Evolutionary conservation across 345 rosid genomes (phyloP), one percentile per base, ranked within the genome.

Genomic region (Citrus inodora): DNA sequence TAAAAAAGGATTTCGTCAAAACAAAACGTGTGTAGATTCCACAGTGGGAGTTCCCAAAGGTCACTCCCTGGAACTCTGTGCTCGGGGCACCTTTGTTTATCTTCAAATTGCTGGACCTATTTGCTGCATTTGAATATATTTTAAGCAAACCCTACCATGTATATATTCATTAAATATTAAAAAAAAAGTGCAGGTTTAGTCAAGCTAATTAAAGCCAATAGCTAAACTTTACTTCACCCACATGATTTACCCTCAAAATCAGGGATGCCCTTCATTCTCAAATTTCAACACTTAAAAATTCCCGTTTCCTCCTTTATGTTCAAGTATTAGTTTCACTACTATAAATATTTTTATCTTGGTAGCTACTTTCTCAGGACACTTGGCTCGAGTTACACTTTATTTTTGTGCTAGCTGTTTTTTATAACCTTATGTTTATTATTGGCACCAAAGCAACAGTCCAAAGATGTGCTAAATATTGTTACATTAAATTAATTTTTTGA

Each of bases 11-110:
- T 19, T 59, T 77, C 33, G 64, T 74, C 63, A 51, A 78, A 80
- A 55, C 78, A 70, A 75, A 80, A 85, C 86, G 84, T 82, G 86
- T 25, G 68, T 59, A 77, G 86, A 86, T 82, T 82, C 88, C 77
- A 51, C 32, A 25, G 9, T 42, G 67, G 67, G 64, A 71, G 65
- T 76, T 84, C 78, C 79, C 79, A 87, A 42, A 86, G 83, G 86
- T 71, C 80, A 77, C 74, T 73, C 30, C 87, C 67, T 83, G 22
- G 87, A 74, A 72, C 79, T 76, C 76, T 75, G 86, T 72, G 82
- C 81, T 70, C 73, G 68, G 78, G 30, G 38, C 74, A 51, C 4
- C 81, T 24, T 35, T 78, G 5, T 79, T 73, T 69, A 56, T 7
- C 51, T 70, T 35, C 33, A 35, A 53, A 3, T 73, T 63, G 67